These are phyloP conservation scores for Coniosporium tulheliwenetii DNA, from an alignment of 2,329 filamentous ascomycete genomes.

Conservation along the genomic window DNA sequence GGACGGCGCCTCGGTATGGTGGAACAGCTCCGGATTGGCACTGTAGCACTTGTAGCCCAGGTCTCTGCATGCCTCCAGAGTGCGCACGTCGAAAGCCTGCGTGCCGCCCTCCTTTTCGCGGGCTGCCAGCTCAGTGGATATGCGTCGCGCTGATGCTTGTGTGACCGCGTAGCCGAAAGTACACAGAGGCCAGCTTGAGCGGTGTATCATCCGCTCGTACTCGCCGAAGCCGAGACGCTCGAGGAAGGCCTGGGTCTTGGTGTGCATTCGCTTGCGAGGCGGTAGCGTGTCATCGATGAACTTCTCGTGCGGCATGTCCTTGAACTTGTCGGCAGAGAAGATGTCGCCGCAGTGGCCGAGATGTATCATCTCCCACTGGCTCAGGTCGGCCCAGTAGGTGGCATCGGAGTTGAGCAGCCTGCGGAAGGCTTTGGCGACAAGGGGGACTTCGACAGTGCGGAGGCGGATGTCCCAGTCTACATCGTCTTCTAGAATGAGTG, in stretches of 20 bases:
- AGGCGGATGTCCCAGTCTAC: constrained; percentile 30
- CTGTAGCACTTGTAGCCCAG: constrained; percentile 18
- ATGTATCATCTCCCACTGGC: constrained; percentile 22
- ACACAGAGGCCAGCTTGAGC: constrained; percentile 26
- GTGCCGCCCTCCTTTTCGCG: constrained; percentile 12
- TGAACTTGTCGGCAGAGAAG: constrained; percentile 9
- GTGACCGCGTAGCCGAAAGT: constrained; percentile 29
- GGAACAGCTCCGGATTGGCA: constrained; percentile 23
- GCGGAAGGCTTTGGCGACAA: constrained; percentile 23
- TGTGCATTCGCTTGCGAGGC: constrained; percentile 16
- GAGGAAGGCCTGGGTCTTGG: constrained; percentile 22
- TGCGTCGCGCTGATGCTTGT: constrained; percentile 15
- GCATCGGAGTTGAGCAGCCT: constrained; percentile 16
- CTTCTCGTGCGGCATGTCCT: constrained; percentile 13
- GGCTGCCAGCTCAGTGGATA: constrained; percentile 20
- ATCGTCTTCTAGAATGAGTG: constrained; percentile 29
- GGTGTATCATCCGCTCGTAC: constrained; percentile 21
- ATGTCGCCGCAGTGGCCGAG: constrained; percentile 27
- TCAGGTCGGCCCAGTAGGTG: constrained; percentile 23
- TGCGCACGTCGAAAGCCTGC: constrained; percentile 23
- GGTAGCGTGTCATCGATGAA: constrained; percentile 23
- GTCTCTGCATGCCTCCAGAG: constrained; percentile 23
- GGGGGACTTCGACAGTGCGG: constrained; percentile 24
- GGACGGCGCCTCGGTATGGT: constrained; percentile 18
- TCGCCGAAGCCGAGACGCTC: constrained; percentile 17